Percentiles rank a stretch among this genome's conserved stretches.
Conservation (phyloP, 169 alveolate species). For the Plasmodium adleri region DNA sequence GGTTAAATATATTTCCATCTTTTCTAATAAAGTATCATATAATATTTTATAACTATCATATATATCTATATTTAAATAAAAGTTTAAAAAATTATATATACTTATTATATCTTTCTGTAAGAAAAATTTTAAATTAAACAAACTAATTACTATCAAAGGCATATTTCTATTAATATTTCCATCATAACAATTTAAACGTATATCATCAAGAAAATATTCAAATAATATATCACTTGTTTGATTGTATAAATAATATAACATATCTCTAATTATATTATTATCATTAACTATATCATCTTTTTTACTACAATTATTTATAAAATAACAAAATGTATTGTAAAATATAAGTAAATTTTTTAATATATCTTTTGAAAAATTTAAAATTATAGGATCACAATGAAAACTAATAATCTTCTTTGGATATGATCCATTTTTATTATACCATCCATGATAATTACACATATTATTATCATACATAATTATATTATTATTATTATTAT, state of each 20-base stretch:
- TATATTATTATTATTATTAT: too few relatives aligned
- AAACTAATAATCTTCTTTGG: slow-evolving; percentile 31
- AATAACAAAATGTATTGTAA: slow-evolving; percentile 26
- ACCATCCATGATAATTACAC: not conserved
- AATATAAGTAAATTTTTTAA: slow-evolving; percentile 24
- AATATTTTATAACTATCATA: slow-evolving; percentile 44
- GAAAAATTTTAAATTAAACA: slow-evolving; percentile 25
- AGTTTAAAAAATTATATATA: slow-evolving; percentile 33
- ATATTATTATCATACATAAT: not conserved
- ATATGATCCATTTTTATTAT: not conserved
- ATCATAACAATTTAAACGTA: slow-evolving; percentile 33
- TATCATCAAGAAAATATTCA: slow-evolving; percentile 39
- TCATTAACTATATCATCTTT: not conserved
- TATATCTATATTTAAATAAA: slow-evolving; percentile 29
- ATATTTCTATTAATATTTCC: slow-evolving; percentile 41
- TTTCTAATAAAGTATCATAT: slow-evolving; percentile 44
- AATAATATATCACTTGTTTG: slow-evolving; percentile 11
- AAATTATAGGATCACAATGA: slow-evolving; percentile 32
- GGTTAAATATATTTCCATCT: slow-evolving; percentile 24
- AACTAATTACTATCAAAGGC: slow-evolving; percentile 37
- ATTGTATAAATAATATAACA: slow-evolving; percentile 17
- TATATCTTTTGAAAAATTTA: slow-evolving; percentile 38
- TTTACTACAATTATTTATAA: slow-evolving; percentile 15
- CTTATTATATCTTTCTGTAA: slow-evolving; percentile 10
- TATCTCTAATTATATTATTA: slow-evolving; percentile 1